A percentile compares a stretch with the other conserved stretches of the same genome.
Evolutionary conservation across 805 yeast genomes (phyloP).

Genomic region (Candida maesae): DNA sequence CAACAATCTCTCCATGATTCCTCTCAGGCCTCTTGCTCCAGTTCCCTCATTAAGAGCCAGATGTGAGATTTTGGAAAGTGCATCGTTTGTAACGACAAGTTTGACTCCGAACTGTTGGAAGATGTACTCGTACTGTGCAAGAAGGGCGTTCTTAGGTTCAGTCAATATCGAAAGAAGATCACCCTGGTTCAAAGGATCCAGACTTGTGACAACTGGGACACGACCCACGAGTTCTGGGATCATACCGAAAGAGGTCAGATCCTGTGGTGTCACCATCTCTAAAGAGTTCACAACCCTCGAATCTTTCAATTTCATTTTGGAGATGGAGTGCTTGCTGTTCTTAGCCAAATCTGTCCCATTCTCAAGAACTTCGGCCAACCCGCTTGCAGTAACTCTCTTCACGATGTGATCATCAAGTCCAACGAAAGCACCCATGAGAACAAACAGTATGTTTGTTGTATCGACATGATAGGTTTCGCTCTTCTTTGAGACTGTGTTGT

Average conservation of each 20-base stretch:
- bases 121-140: slow-evolving; percentile 50
- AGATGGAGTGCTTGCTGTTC: slow-evolving; percentile 25
- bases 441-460: slow-evolving; percentile 52
- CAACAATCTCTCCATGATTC: slow-evolving; percentile 49
- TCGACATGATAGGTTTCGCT: slow-evolving; percentile 46
- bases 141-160: slow-evolving; percentile 53
- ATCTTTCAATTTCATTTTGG: slow-evolving; percentile 33
- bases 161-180: slow-evolving; percentile 47
- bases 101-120: slow-evolving; percentile 51
- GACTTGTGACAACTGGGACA: slow-evolving; percentile 50
- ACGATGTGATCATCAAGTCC: slow-evolving; percentile 49
- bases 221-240: slow-evolving; percentile 61
- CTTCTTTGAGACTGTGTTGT: slow-evolving; percentile 31
- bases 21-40: slow-evolving; percentile 58
- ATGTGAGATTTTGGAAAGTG: slow-evolving; percentile 44
- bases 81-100: slow-evolving; percentile 44
- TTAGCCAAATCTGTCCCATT: slow-evolving; percentile 1
- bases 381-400: slow-evolving; percentile 32
- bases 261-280: slow-evolving; percentile 45
- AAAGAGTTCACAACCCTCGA: slow-evolving; percentile 40
- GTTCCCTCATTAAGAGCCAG: slow-evolving; percentile 50
- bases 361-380: slow-evolving; percentile 26
- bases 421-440: slow-evolving; percentile 60
- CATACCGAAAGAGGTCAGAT: slow-evolving; percentile 48
- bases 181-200: slow-evolving; percentile 40